Evolutionary conservation across 768 basidiomycete species (phyloP).

Genomic region (Clavulina sp.): DNA sequence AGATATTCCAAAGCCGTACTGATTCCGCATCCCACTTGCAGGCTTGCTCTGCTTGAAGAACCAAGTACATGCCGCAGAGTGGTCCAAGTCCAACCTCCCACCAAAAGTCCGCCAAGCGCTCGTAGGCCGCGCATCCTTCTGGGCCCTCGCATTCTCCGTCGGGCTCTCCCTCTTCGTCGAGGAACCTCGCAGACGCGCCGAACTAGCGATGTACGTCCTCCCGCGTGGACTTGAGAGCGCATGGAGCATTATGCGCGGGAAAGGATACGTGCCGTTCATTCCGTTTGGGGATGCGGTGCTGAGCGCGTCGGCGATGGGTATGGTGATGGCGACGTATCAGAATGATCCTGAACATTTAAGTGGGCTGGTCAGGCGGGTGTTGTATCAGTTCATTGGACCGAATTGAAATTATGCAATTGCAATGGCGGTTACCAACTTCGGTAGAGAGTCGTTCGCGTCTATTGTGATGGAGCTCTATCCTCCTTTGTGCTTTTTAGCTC

Average conservation of each 20-base stretch:
- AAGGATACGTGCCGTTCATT: conserved; percentile 42
- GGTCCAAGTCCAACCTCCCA: conserved; percentile 11
- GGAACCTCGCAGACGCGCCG: conserved; percentile 66
- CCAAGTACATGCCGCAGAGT: conserved; percentile 27
- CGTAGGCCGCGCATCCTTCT: conserved; percentile 53
- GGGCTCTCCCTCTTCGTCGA: conserved; percentile 75
- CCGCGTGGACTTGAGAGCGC: conserved; percentile 81
- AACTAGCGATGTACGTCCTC: conserved; percentile 82
- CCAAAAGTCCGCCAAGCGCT: conserved; percentile 34
- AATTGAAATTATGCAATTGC: too few relatives aligned
- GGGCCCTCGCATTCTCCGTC: conserved; percentile 51
- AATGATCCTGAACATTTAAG: conserved; percentile 67
- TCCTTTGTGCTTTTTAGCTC: background rate
- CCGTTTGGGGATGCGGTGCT: conserved; percentile 33
- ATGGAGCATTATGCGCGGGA: conserved; percentile 67
- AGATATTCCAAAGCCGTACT: too few relatives aligned
- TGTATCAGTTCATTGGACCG: conserved; percentile 83
- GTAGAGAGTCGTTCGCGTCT: background rate
- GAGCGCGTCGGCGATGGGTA: conserved; percentile 66
- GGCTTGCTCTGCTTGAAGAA: conserved; percentile 53
- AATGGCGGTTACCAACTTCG: too few relatives aligned
- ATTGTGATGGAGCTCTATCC: background rate
- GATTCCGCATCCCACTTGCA: conserved; percentile 14
- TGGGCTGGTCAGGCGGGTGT: conserved; percentile 56
- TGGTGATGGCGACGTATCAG: conserved; percentile 61